Evolutionary conservation across 306 rosid genomes (phyloP).

Genomic region (Cercis canadensis): DNA sequence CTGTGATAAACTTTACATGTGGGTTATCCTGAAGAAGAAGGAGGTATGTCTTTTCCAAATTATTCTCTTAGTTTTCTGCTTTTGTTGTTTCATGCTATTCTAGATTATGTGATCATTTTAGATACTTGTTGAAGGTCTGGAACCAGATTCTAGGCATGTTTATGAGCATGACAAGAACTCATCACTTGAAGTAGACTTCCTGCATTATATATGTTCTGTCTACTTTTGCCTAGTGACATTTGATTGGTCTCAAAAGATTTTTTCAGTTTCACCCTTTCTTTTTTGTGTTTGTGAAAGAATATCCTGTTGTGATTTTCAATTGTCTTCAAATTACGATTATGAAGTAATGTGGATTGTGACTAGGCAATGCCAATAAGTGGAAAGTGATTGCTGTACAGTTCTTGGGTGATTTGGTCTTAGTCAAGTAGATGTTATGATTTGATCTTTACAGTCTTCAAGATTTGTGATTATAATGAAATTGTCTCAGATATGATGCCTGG

Average conservation of each 20-base stretch:
- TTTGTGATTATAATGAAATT: too few relatives aligned
- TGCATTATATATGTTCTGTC: background rate
- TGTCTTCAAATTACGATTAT: too few relatives aligned
- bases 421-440: background rate
- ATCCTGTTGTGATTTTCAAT: too few relatives aligned
- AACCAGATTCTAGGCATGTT: too few relatives aligned
- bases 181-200: background rate
- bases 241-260: background rate
- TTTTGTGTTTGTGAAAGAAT: background rate
- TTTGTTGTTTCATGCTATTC: background rate
- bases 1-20: slow-evolving; percentile 75
- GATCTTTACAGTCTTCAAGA: background rate
- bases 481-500: background rate
- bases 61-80: background rate
- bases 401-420: background rate
- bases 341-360: too few relatives aligned
- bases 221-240: background rate
- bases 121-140: too few relatives aligned
- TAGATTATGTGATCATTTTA: slow-evolving; percentile 1
- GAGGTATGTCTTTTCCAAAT: slow-evolving; percentile 52
- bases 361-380: too few relatives aligned
- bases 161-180: slow-evolving; percentile 4
- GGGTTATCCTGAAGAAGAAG: slow-evolving; percentile 74
- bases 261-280: background rate
- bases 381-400: background rate